These are phyloP conservation scores for Pholiota adiposa DNA, from an alignment of 1,284 basidiomycete species.

Conservation along the genomic window DNA sequence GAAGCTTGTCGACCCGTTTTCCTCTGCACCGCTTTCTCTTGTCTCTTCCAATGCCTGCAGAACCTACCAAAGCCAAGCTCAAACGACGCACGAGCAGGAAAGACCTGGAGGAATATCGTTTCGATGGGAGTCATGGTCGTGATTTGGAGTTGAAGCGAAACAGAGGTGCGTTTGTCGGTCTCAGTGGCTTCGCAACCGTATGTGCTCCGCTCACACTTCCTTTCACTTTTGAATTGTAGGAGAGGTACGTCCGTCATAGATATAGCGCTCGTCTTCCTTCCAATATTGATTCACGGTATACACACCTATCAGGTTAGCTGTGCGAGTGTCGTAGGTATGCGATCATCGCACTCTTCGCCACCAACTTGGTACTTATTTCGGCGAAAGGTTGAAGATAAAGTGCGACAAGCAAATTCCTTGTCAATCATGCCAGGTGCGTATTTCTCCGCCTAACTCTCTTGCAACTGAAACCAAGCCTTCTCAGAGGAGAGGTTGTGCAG, in stretches of 20 bases:
- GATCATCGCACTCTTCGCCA: slow-evolving; percentile 44
- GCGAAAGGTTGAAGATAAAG: slow-evolving; percentile 66
- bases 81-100: slow-evolving; percentile 50
- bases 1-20: slow-evolving; percentile 11
- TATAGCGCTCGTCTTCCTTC: slow-evolving; percentile 7
- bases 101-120: slow-evolving; percentile 51
- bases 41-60: slow-evolving; percentile 45
- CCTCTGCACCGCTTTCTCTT: background rate
- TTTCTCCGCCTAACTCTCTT: background rate
- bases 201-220: slow-evolving; percentile 12
- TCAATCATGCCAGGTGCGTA: slow-evolving; percentile 64
- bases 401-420: slow-evolving; percentile 80
- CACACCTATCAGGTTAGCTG: slow-evolving; percentile 53
- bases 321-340: slow-evolving; percentile 68
- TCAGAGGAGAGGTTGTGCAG: slow-evolving; percentile 60
- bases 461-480: background rate
- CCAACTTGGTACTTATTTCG: slow-evolving; percentile 11
- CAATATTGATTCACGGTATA: slow-evolving; percentile 9
- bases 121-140: slow-evolving; percentile 52
- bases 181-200: slow-evolving; percentile 2
- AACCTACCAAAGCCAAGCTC: slow-evolving; percentile 49
- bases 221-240: slow-evolving; percentile 24
- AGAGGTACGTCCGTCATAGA: slow-evolving; percentile 31
- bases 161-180: slow-evolving; percentile 35
- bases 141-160: slow-evolving; percentile 59